These are phyloP conservation scores for Leccinum pachyderme DNA, from an alignment of 1,284 basidiomycete species.

Conservation along the genomic window DNA sequence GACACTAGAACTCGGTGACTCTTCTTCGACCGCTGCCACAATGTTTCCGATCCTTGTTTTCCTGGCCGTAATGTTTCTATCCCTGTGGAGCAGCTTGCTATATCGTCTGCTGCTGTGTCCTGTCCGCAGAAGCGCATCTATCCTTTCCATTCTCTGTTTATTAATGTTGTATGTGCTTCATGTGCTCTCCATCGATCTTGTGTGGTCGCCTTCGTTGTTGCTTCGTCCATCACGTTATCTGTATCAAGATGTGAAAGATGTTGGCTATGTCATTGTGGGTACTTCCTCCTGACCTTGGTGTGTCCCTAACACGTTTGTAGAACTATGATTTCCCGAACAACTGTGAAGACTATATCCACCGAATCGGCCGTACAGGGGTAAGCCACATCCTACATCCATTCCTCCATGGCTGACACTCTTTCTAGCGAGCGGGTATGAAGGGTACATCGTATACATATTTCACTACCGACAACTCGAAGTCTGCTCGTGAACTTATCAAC, in stretches of 20 bases:
- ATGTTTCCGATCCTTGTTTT: conserved; percentile 23
- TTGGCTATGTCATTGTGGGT: conserved; percentile 88
- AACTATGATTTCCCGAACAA: conserved; percentile 98
- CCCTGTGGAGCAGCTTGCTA: conserved; percentile 21
- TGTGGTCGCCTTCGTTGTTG: conserved; percentile 34
- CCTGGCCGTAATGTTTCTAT: conserved; percentile 25
- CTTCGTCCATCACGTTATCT: conserved; percentile 35
- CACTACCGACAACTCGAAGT: conserved; percentile 92
- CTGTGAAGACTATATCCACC: conserved; percentile 92
- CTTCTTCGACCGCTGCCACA: conserved; percentile 24
- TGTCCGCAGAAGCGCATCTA: conserved; percentile 56
- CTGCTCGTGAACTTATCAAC: conserved; percentile 85
- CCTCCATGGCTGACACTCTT: conserved; percentile 4
- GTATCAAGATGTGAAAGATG: conserved; percentile 88
- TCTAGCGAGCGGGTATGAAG: conserved; percentile 82
- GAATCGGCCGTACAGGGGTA: conserved; percentile 88
- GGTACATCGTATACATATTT: conserved; percentile 97
- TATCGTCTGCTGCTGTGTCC: conserved; percentile 30
- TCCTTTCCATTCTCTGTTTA: conserved; percentile 40
- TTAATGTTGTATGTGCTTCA: conserved; percentile 54
- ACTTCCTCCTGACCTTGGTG: conserved; percentile 7
- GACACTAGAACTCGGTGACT: conserved; percentile 25
- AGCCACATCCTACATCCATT: conserved; percentile 21
- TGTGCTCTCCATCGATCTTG: conserved; percentile 36
- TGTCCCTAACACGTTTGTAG: conserved; percentile 40